Evolutionary conservation across 2,329 filamentous ascomycete species (phyloP).

Genomic region (Talaromyces sp.): DNA sequence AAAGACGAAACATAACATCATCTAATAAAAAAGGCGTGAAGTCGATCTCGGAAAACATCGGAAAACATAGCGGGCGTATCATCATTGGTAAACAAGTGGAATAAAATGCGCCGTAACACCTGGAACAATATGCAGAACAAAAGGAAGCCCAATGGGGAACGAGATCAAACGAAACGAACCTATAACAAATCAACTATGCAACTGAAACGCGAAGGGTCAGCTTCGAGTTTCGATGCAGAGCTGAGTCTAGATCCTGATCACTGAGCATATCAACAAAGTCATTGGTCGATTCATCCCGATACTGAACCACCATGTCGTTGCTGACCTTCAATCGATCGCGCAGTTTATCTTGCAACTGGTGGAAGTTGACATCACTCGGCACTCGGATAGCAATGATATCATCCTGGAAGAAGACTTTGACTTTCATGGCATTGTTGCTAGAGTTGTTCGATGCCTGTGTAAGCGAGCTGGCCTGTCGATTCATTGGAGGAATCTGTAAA

Average conservation of each 20-base stretch:
- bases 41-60: not conserved
- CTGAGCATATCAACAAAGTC: constrained; percentile 52
- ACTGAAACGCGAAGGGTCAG: constrained; percentile 65
- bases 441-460: constrained; percentile 39
- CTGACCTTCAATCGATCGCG: constrained; percentile 73
- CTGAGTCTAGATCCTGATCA: constrained; percentile 74
- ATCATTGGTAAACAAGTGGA: constrained; percentile 1
- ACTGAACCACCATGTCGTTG: constrained; percentile 68
- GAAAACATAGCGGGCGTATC: constrained; percentile 9
- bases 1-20: constrained; percentile 4
- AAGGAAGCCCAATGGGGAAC: not conserved
- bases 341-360: constrained; percentile 76
- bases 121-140: constrained; percentile 6
- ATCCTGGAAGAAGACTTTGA: constrained; percentile 90
- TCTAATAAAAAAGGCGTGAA: not conserved
- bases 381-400: constrained; percentile 90
- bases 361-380: constrained; percentile 70
- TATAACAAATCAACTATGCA: constrained; percentile 22
- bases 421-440: constrained; percentile 62
- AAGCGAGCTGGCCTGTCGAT: constrained; percentile 51
- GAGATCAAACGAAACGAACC: not conserved
- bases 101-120: constrained; percentile 9
- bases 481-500: constrained; percentile 37
- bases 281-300: constrained; percentile 42
- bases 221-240: constrained; percentile 80